A percentile compares a stretch with the other conserved stretches of the same genome.
Evolutionary conservation across 805 yeast species (phyloP).

Genomic region (Wickerhamomyces canadensis): DNA sequence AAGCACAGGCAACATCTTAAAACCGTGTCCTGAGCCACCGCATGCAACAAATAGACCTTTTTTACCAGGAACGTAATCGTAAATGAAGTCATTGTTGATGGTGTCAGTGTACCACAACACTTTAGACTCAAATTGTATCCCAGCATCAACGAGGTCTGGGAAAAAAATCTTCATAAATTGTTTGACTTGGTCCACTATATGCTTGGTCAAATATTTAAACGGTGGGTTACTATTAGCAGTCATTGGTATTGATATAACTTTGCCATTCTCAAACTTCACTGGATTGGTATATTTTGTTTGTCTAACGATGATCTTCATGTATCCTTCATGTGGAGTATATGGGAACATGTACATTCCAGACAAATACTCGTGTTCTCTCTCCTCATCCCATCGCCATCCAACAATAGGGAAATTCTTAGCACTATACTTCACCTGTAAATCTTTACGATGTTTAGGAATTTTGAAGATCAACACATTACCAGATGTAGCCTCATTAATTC

Average conservation of each 20-base stretch:
- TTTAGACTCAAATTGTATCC: constrained; percentile 15
- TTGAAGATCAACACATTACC: constrained; percentile 32
- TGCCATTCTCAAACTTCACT: constrained; percentile 12
- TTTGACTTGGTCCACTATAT: constrained; percentile 23
- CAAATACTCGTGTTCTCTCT: constrained; percentile 24
- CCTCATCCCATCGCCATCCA: constrained; percentile 29
- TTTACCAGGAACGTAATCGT: constrained; percentile 23
- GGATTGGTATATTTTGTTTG: constrained; percentile 33
- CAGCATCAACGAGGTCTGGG: constrained; percentile 15
- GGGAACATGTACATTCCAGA: constrained; percentile 34
- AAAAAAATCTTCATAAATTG: constrained; percentile 13
- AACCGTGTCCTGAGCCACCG: constrained; percentile 33
- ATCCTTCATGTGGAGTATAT: constrained; percentile 23
- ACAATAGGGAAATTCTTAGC: constrained; percentile 27
- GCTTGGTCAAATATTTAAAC: constrained; percentile 22
- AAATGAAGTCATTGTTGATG: constrained; percentile 27
- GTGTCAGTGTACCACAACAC: constrained; percentile 36
- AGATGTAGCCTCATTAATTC: constrained; percentile 31
- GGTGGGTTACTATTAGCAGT: constrained; percentile 22
- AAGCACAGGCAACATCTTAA: constrained; percentile 30
- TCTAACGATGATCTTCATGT: constrained; percentile 31
- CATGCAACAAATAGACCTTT: constrained; percentile 25
- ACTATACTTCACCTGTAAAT: constrained; percentile 29
- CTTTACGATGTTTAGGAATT: constrained; percentile 31
- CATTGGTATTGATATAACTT: constrained; percentile 28